phyloP scores from a whole-genome alignment of 1,284 basidiomycete genomes.

The Earliella scabrosa region DNA sequence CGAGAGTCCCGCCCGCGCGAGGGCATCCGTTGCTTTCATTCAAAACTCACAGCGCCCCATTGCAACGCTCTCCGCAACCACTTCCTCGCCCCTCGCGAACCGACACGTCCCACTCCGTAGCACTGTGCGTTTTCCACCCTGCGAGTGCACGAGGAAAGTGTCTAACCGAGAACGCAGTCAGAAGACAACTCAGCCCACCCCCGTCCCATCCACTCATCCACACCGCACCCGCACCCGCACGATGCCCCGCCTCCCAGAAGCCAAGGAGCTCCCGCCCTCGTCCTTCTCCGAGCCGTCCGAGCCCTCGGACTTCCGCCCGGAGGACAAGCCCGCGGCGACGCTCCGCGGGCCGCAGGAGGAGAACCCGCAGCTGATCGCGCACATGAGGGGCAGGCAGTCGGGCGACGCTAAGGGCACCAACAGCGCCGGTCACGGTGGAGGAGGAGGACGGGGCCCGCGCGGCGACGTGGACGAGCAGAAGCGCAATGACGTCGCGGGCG shows the following conservation, averaged over 20 bases:
- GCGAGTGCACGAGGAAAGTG: too few species aligned
- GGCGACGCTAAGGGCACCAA: conserved; percentile 13
- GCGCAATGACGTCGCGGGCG: conserved; percentile 11
- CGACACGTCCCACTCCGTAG: too few species aligned
- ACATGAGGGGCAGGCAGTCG: conserved; percentile 24
- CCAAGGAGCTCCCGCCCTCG: conserved; percentile 26
- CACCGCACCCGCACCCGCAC: too few species aligned
- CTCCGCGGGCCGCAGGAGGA: conserved; percentile 35
- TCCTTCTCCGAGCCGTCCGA: conserved; percentile 38
- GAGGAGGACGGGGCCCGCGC: background rate
- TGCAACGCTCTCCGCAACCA: too few species aligned
- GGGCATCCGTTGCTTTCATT: too few species aligned
- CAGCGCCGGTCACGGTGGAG: background rate
- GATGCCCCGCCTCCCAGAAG: conserved; percentile 9
- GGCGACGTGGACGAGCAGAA: conserved; percentile 4
- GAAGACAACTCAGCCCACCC: too few species aligned
- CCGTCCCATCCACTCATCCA: too few species aligned
- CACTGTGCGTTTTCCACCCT: too few species aligned
- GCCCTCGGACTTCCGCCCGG: conserved; percentile 33
- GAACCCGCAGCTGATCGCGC: conserved; percentile 38
- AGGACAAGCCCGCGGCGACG: conserved; percentile 32
- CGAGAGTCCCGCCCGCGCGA: too few species aligned
- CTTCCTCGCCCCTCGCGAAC: too few species aligned
- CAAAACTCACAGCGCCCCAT: too few species aligned
- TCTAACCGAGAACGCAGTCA: too few species aligned